Evolutionary conservation across 2,329 filamentous ascomycete species (phyloP).

Genomic region (Chaetomium strumarium): DNA sequence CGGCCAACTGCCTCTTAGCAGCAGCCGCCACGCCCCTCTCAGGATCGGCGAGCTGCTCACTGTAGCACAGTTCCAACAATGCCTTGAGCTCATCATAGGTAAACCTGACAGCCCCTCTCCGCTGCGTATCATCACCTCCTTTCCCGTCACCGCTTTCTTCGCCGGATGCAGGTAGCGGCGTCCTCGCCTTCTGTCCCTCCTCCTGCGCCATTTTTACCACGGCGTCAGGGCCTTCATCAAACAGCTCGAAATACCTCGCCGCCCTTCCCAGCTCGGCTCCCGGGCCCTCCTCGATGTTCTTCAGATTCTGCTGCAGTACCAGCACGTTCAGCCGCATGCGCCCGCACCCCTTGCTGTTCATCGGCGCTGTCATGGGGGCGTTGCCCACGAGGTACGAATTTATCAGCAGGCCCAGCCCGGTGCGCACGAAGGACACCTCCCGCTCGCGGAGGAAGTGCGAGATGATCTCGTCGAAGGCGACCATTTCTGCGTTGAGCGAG

Average conservation of each 20-base stretch:
- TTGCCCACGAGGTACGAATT: slow-evolving; percentile 73
- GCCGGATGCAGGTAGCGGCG: slow-evolving; percentile 5
- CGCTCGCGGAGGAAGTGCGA: slow-evolving; percentile 63
- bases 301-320: slow-evolving; percentile 92
- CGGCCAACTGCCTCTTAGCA: slow-evolving; percentile 63
- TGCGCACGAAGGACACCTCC: slow-evolving; percentile 70
- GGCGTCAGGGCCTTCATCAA: slow-evolving; percentile 57
- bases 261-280: slow-evolving; percentile 56
- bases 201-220: slow-evolving; percentile 58
- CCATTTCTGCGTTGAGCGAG: slow-evolving; percentile 74
- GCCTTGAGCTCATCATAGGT: slow-evolving; percentile 62
- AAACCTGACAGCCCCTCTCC: slow-evolving; percentile 34
- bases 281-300: slow-evolving; percentile 70
- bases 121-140: slow-evolving; percentile 30
- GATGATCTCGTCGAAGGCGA: slow-evolving; percentile 81
- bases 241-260: slow-evolving; percentile 64
- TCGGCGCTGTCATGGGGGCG: slow-evolving; percentile 63
- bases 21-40: slow-evolving; percentile 62
- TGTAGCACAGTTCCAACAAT: slow-evolving; percentile 61
- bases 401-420: slow-evolving; percentile 69
- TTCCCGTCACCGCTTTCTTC: background rate
- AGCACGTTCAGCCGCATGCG: slow-evolving; percentile 91
- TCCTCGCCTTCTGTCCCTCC: slow-evolving; percentile 32
- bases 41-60: slow-evolving; percentile 58
- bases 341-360: slow-evolving; percentile 79